These are phyloP conservation scores for Achlya hypogyna DNA, from an alignment of 352 stramenopile genomes.

Conservation along the genomic window DNA sequence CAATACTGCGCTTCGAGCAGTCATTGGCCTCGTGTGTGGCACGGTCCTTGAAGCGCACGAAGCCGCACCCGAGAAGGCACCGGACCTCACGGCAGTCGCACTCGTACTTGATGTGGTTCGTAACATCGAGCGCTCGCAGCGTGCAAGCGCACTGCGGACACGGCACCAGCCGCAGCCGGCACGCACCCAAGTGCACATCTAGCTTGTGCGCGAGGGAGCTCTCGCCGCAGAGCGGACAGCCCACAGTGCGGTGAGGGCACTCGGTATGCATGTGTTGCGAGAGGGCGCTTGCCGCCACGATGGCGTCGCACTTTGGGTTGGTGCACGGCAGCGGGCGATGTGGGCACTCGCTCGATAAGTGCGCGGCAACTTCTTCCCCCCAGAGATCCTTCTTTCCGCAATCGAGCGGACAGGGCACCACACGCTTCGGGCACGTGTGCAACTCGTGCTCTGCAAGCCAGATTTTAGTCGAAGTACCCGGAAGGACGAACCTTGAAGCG, in stretches of 20 bases:
- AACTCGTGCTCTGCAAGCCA: slow-evolving; percentile 41
- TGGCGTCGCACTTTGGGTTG: slow-evolving; percentile 37
- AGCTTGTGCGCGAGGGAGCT: slow-evolving; percentile 44
- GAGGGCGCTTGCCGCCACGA: slow-evolving; percentile 24
- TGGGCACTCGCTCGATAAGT: slow-evolving; percentile 30
- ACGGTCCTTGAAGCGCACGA: slow-evolving; percentile 37
- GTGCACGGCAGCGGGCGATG: slow-evolving; percentile 29
- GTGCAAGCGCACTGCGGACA: slow-evolving; percentile 36
- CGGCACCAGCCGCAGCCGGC: slow-evolving; percentile 35
- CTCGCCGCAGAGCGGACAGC: slow-evolving; percentile 45
- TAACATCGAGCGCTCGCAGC: slow-evolving; percentile 35
- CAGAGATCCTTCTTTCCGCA: slow-evolving; percentile 32
- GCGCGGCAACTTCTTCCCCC: slow-evolving; percentile 34
- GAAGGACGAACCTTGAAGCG: slow-evolving; percentile 33
- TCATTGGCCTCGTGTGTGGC: slow-evolving; percentile 41
- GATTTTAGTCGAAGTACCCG: slow-evolving; percentile 29
- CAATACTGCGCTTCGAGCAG: slow-evolving; percentile 36
- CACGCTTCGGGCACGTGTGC: slow-evolving; percentile 37
- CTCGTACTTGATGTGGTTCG: slow-evolving; percentile 34
- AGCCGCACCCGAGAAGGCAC: slow-evolving; percentile 55
- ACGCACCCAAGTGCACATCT: slow-evolving; percentile 24
- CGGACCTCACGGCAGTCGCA: slow-evolving; percentile 44
- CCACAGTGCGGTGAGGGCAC: slow-evolving; percentile 37
- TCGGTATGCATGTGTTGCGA: slow-evolving; percentile 28
- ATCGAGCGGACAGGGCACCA: slow-evolving; percentile 33